Evolutionary conservation across 441 rosid species (phyloP).

Genomic region (Populus hybrid): DNA sequence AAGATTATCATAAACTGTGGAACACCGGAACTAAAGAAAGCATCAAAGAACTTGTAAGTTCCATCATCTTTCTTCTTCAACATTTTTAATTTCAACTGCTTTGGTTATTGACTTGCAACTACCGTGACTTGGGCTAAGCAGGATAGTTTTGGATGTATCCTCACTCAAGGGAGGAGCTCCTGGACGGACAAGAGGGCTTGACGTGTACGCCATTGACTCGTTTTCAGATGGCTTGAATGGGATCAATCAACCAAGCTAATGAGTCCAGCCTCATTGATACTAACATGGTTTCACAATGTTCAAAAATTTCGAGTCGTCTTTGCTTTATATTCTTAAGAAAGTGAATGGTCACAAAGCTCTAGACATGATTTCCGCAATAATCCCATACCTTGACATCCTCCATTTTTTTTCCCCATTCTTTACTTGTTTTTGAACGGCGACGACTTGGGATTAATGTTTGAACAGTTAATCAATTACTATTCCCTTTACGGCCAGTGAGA

Average conservation of each 20-base stretch:
- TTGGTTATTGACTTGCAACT: neutral
- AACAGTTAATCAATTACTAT: constrained; percentile 16
- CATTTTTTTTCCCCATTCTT: constrained; percentile 25
- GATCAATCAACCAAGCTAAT: constrained; percentile 32
- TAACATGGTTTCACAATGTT: constrained; percentile 16
- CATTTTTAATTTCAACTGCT: neutral
- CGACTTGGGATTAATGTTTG: constrained; percentile 20
- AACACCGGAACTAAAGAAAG: constrained; percentile 39
- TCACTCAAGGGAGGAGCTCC: constrained; percentile 76
- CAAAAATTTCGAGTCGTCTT: constrained; percentile 8
- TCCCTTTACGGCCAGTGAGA: constrained; percentile 24
- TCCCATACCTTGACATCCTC: neutral
- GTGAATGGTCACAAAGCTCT: constrained; percentile 6
- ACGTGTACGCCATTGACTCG: constrained; percentile 39
- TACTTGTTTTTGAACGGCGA: constrained; percentile 20
- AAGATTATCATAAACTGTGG: constrained; percentile 47
- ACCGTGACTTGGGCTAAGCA: constrained; percentile 23
- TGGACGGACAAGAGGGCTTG: constrained; percentile 81
- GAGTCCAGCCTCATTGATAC: neutral
- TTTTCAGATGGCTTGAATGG: constrained; percentile 46
- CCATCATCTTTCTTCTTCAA: neutral
- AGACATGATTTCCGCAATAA: constrained; percentile 5
- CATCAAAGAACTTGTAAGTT: constrained; percentile 54
- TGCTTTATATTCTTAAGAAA: constrained; percentile 5
- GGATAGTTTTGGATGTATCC: constrained; percentile 75